Base-by-base conservation (phyloP, 805 yeast genomes). In the Pichia insulana region DNA sequence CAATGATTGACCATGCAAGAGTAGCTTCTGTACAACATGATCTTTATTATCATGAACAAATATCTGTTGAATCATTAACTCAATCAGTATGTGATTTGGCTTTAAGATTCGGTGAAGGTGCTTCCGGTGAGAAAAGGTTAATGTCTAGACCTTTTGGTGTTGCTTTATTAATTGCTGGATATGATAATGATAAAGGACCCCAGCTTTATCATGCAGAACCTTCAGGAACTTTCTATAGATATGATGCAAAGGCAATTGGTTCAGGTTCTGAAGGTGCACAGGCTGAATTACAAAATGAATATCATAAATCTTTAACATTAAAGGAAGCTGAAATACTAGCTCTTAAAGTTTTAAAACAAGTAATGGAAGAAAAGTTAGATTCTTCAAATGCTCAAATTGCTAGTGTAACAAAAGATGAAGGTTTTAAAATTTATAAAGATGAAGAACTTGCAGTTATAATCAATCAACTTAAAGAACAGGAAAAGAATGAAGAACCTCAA, bases 71-170 rank as follows among this genome's bases (percentile, higher is more conserved):
- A 62, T 77, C 95, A 34, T 77, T 92, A 55, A 89, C 98, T 11
- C 99, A 94, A 65, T 79, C 95, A 1, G 96, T 92, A 16, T 92
- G 98, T 64, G 98, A 92, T 66, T 73, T 92, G 58, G 97, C 99
- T 2, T 71, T 92, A 54, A 76, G 97, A 60, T 90, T 90, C 53
- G 97, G 97, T 44, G 98, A 90, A 69, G 96, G 96, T 52, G 96
- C 95, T 3, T 80, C 88, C 33, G 97, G 96, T 45, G 97, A 92
- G 60, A 90, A 90, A 63, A 76, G 94, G 61, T 72, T 83, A 50
- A 84, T 92, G 99, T 87, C 96, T 4, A 80, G 99, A 68, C 99
- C 99, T 11, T 92, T 92, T 63, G 99, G 99, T 60, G 99, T 92
- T 39, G 99, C 99, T 2, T 68, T 92, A 51, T 73, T 92, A 56